Evolutionary conservation across 139 green algal genomes (phyloP).

Genomic region (Zygnema circumcarinatum): DNA sequence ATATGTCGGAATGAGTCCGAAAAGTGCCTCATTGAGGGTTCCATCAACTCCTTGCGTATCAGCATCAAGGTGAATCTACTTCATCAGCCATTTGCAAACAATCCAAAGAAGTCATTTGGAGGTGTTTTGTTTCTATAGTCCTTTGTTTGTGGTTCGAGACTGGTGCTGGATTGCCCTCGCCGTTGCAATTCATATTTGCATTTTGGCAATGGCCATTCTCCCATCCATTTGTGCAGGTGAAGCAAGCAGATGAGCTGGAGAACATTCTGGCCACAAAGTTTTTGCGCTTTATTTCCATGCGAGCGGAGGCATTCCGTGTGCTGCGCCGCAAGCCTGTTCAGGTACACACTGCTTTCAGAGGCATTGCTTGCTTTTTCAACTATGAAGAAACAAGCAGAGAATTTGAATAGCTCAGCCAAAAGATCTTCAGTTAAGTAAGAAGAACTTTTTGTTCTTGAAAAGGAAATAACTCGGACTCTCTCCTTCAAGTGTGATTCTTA

Average conservation of each 20-base stretch:
- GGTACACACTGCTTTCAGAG: constrained; percentile 11
- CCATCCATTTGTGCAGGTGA: no score
- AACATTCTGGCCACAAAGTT: constrained; percentile 68
- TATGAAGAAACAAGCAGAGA: constrained; percentile 16
- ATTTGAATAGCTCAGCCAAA: neutral
- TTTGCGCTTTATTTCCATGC: constrained; percentile 70
- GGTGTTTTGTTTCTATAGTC: neutral
- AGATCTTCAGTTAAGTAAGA: no score
- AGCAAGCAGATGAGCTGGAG: constrained; percentile 68
- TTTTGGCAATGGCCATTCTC: no score
- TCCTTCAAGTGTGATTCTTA: no score
- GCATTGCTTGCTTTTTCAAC: neutral
- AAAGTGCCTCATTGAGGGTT: constrained; percentile 71
- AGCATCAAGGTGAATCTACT: constrained; percentile 62
- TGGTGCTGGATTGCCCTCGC: no score
- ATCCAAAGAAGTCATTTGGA: neutral
- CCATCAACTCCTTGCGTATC: constrained; percentile 72
- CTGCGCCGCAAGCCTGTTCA: constrained; percentile 67
- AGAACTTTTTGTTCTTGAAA: no score
- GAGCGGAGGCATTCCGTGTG: constrained; percentile 72
- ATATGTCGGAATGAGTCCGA: constrained; percentile 65
- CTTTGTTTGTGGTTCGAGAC: no score
- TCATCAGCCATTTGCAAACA: neutral
- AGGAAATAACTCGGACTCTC: no score
- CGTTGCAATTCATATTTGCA: no score